Base-by-base conservation (phyloP, 768 basidiomycete genomes). In the Cantharellus cinnabarinus region DNA sequence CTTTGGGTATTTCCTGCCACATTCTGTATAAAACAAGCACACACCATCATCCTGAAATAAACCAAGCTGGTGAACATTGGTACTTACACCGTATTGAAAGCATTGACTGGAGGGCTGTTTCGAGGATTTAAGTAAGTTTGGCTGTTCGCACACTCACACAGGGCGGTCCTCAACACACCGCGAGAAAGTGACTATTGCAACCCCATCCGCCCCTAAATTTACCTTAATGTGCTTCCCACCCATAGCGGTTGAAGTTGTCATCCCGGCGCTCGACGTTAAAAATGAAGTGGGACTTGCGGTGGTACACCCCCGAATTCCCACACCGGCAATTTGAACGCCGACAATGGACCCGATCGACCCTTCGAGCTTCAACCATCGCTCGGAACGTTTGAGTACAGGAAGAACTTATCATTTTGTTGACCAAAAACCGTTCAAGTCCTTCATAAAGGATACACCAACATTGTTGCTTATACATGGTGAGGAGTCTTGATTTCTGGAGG, bases 371-470 rank as follows among this genome's bases (percentile, higher is more conserved):
- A 74, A 74, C 66, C 82, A 83, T 63, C 70, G 72, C 56, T 72
- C 68, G 2, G 75, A 75, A 59, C 63, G 51, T 34, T 73, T 85
- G 5, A 72, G 78, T 4, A 84, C 82, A 0, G 81, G 82, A 2
- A 71, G 76, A 41, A 73, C 72, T 4, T 85, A 85, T 64, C 82
- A 84, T 63, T 85, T 83, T 68, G 73, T 85, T 61, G 84, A 87
- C 67, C 78, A 86, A 68, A 62, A 72, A n/a, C 82, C 83, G 3
- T 29, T 29, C 20, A 62, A 59, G 14, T 61, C 68, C 50, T 72
- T 75, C 62, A 68, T 75, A 62, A 66, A 70, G 39, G 65, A 70
- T 20, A 72, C 71, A 4, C 70, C 71, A 1, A 80, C 84, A 2
- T 62, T 89, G 4, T 72, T 88, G n/a, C 83, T 82, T 66, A 62